Evolutionary conservation across 1,284 basidiomycete species (phyloP), one percentile per base, ranked within the genome.

Genomic region (Leccinum ambiguum): DNA sequence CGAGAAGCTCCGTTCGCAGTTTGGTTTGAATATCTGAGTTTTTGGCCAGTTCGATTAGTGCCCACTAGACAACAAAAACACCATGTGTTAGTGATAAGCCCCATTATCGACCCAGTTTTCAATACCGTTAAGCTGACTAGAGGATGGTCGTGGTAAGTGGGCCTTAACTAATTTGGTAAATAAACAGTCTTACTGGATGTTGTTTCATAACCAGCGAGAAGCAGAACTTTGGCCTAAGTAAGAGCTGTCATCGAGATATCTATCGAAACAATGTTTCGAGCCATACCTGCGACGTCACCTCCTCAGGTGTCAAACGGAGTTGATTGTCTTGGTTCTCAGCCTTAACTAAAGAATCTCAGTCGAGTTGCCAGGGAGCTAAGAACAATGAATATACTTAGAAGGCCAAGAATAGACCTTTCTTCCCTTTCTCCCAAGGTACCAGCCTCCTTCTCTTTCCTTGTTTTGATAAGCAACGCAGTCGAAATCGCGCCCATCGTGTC

Each of bases 321-420:
- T 63, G 64, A 1, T 62, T 30, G 0, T 5, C 59, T 21, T 61
- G 63, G 26, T 16, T 65, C 50, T 72, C 73, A 2, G 68, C 68
- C 61, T 33, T 66, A 6, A 73, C 74, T 74, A 18, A 4, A 62
- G 18, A 36, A 58, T 26, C 2, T 61, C 4, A 62, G 45, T 41
- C 18, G 21, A 61, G 6, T 7, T 8, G 4, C 23, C 30, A 62
- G 54, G 39, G 5, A 9, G 11, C 14, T 7, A 10, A 60, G n/a
- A n/a, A 26, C 3, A 14, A 7, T 18, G 16, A 14, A 59, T 23
- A 41, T 66, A 71, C 72, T 63, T 4, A 74, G 61, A 62, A 70
- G 57, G 41, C 72, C 67, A 63, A 88, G 83, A 66, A 88, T 80
- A 4, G 83, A 85, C 65, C 80, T 83, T 11, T 83, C 81, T 57